Base-by-base conservation (phyloP, 352 stramenopile genomes). In the Globisporangium carolinianum region DNA sequence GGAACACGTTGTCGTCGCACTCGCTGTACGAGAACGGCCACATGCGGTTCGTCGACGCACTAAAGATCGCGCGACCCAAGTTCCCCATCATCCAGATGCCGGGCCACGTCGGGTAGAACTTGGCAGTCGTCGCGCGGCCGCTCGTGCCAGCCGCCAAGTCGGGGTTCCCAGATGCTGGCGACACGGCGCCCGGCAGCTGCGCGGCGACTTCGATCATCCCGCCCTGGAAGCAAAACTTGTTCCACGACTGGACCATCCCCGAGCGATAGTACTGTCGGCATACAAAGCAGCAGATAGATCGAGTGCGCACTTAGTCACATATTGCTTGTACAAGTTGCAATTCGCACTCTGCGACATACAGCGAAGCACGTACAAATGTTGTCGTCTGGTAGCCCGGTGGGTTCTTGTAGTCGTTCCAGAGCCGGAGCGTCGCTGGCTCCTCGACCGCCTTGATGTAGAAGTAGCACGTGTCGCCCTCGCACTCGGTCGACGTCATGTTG, bases 31-130 rank as follows among this genome's bases (percentile, higher is more conserved):
- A 97, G 78, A 94, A 99, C 2, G 96, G 96, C 96, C 96, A 99
- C 63, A 98, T 92, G 56, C 94, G 89, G 51, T 91, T 91, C 18
- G 91, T 98, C 0, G 84, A 97, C 0, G 76, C 85, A 55, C 91
- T 94, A 69, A 98, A 99, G n/a, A 97, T 97, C 9, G 94, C 91
- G 43, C 96, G 71, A n/a, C 92, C 95, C 11, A 99, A 69, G 74
- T 98, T 98, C 6, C 96, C 96, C 54, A 99, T 75, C 50, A 98
- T 71, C 95, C 96, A 99, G 61, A 98, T 89, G 8, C 94, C 95
- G 0, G 95, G 95, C 87, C 95, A 98, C 53, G 80, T 88, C 38
- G 82, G 81, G 62, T 92, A 92, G 62, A 75, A 92, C 49, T 64
- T 62, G n/a, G 45, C 9, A 65, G 83, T 39, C 86, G 63, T 51